Percentiles rank a stretch among this genome's conserved stretches.
Conservation (phyloP, 1,284 basidiomycete genomes). For the Ganoderma sp. region DNA sequence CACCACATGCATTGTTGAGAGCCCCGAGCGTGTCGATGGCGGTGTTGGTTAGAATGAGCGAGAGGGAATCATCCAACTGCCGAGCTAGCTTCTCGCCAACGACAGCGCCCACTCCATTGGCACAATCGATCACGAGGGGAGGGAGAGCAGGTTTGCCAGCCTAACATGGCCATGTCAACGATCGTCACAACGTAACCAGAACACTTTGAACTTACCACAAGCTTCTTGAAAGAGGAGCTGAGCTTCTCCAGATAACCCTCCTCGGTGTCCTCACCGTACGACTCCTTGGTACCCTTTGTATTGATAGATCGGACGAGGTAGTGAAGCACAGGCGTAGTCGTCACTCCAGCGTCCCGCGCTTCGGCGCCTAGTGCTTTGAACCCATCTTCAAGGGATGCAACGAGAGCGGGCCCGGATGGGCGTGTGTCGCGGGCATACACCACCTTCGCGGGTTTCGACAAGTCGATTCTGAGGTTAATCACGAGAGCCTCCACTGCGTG, state of each 20-base stretch:
- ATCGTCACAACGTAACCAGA: not conserved
- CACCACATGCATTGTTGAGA: slow-evolving; percentile 90
- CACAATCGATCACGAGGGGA: slow-evolving; percentile 90
- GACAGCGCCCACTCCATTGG: slow-evolving; percentile 93
- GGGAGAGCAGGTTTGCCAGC: slow-evolving; percentile 63
- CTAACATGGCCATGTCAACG: slow-evolving; percentile 43
- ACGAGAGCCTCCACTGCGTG: slow-evolving; percentile 71
- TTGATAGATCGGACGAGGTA: slow-evolving; percentile 94
- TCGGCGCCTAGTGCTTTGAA: slow-evolving; percentile 73
- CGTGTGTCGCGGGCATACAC: slow-evolving; percentile 95
- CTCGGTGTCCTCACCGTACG: slow-evolving; percentile 84
- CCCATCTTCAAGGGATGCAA: slow-evolving; percentile 85
- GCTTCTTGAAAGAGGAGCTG: slow-evolving; percentile 83
- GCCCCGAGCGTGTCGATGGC: slow-evolving; percentile 70
- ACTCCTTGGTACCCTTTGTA: slow-evolving; percentile 76
- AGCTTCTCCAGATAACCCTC: slow-evolving; percentile 91
- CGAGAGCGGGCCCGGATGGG: slow-evolving; percentile 85
- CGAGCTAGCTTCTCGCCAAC: slow-evolving; percentile 66
- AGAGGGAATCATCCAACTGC: slow-evolving; percentile 61
- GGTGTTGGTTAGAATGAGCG: slow-evolving; percentile 72
- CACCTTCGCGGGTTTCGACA: slow-evolving; percentile 79
- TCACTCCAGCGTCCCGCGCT: slow-evolving; percentile 78
- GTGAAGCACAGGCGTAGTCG: slow-evolving; percentile 95
- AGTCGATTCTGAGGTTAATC: slow-evolving; percentile 74
- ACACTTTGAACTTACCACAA: slow-evolving; percentile 67